Conservation (phyloP, 768 basidiomycete species). For the Lactifluus piperatus region DNA sequence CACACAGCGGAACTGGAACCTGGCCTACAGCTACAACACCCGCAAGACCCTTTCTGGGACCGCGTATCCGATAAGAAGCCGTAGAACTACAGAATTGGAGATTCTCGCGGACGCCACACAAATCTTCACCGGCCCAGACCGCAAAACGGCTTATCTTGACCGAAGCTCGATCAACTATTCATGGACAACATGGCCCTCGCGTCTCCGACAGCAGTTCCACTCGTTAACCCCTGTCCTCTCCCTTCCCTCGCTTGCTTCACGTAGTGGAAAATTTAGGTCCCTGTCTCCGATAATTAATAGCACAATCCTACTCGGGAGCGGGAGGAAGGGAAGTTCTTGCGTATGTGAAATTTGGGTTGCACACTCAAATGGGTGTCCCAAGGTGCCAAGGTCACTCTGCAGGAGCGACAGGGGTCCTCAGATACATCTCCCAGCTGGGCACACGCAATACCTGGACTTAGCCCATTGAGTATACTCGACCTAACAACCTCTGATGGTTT, state of each 20-base stretch:
- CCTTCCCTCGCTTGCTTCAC: neutral
- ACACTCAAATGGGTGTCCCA: neutral
- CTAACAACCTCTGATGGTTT: neutral
- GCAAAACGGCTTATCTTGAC: constrained; percentile 4
- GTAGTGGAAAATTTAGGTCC: neutral
- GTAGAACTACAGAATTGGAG: neutral
- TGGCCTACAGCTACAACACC: neutral
- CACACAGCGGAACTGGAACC: neutral
- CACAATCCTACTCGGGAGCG: neutral
- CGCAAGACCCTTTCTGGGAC: neutral
- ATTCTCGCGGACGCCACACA: neutral
- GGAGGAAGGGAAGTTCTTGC: neutral
- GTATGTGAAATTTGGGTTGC: neutral
- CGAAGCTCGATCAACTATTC: neutral
- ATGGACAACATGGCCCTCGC: neutral
- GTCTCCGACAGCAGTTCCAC: neutral
- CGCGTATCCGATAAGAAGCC: neutral
- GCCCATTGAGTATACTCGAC: neutral
- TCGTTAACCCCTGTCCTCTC: neutral
- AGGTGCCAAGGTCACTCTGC: neutral
- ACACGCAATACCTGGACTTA: neutral
- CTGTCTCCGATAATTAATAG: neutral
- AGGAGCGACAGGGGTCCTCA: no score
- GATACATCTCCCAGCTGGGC: no score
- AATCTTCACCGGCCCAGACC: neutral